A percentile compares a stretch with the other conserved stretches of the same genome.
These are phyloP conservation scores for Medicago arabica DNA, from an alignment of 306 rosid species.

Conservation along the genomic window DNA sequence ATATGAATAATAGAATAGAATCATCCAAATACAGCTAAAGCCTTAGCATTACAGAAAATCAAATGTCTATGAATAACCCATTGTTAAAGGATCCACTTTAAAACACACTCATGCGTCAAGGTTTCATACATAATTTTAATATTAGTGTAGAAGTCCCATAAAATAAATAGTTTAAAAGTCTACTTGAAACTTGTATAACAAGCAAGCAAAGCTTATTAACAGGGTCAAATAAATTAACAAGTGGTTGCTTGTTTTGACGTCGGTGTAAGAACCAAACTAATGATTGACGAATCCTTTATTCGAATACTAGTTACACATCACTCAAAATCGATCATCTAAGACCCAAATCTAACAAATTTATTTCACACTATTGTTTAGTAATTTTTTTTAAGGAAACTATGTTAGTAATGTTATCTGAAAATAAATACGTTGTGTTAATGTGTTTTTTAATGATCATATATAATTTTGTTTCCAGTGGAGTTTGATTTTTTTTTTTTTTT, in stretches of 20 bases:
- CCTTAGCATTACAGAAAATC: not conserved
- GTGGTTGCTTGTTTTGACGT: not conserved
- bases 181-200: conserved; percentile 1
- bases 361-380: too few species aligned
- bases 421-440: too few species aligned
- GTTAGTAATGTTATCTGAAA: too few species aligned
- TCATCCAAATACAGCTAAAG: not conserved
- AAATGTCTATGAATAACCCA: not conserved
- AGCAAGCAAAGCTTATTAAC: conserved; percentile 4
- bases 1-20: not conserved
- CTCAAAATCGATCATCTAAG: too few species aligned
- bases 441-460: too few species aligned
- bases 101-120: not conserved
- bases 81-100: not conserved
- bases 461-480: too few species aligned
- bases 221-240: conserved; percentile 1
- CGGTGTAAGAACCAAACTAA: too few species aligned
- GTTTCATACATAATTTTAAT: not conserved
- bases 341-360: too few species aligned
- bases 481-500: too few species aligned
- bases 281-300: too few species aligned
- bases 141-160: not conserved
- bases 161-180: not conserved
- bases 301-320: too few species aligned
- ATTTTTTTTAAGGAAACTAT: too few species aligned